Evolutionary conservation across 768 basidiomycete genomes (phyloP), one percentile per base, ranked within the genome.

Genomic region (Fomitopsis pulvina): DNA sequence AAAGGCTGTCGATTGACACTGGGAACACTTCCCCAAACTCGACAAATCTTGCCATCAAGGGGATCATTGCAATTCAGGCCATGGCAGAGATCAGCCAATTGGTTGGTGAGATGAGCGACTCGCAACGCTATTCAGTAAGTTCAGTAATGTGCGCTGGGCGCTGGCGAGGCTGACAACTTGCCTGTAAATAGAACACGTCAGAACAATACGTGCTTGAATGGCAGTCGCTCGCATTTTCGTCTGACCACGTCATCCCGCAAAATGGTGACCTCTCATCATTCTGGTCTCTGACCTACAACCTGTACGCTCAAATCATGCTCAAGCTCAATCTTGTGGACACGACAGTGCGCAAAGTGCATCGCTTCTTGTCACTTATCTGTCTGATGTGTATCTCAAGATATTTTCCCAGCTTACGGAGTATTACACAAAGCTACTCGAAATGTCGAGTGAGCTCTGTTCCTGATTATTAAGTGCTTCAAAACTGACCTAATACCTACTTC

Each of bases 21-120:
- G 38, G 46, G 41, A 25, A 2, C 24, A 37, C 5, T 11, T 43
- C 55, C 2, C 4, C 34, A 37, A 59, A 59, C 42, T 47, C 50
- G 58, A 57, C 55, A 7, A 59, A 59, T 50, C 44, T 59, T 2
- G 53, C 52, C 2, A 44, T 55, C 29, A 59, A 59, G 37, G 58
- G 58, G 1, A 59, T 59, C 51, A 54, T 59, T 18, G 58, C 50
- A 16, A 48, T 59, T 16, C 48, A 57, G 40, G 53, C 58, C 6
- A 59, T 59, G 58, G 50, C 53, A 2, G 52, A 54, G 46, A 59
- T 59, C 32, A 53, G 53, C 25, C 4, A 42, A 8, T 3, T 42
- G 18, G 21, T 42, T 14, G 34, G 34, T 4, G 14, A 37, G 14
- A 14, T 4, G 14, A 16, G 18, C 14, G 34, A 37, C 18, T 37